These are phyloP conservation scores for Pestalotiopsis fici DNA, from an alignment of 2,329 filamentous ascomycete species.

Conservation along the genomic window DNA sequence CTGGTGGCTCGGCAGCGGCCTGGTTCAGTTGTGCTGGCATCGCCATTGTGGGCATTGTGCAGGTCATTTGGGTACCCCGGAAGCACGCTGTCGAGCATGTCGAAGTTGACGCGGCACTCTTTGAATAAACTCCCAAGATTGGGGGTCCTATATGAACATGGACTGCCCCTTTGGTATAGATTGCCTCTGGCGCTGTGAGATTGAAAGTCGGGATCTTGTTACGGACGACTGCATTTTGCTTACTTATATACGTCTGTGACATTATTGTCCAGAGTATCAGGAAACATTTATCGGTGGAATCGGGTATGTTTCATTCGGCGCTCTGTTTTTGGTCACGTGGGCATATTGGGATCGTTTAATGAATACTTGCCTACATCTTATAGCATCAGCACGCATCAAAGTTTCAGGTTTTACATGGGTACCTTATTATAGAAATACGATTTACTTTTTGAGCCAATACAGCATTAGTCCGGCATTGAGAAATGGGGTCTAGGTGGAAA, in stretches of 20 bases:
- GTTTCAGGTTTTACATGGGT: too few species aligned
- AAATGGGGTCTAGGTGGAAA: not conserved
- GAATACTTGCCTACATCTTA: not conserved
- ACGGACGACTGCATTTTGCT: not conserved
- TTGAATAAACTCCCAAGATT: not conserved
- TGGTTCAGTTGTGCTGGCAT: constrained; percentile 39
- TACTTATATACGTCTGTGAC: too few species aligned
- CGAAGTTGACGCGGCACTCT: constrained; percentile 9
- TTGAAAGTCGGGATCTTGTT: not conserved
- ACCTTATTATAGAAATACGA: not conserved
- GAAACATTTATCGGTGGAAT: too few species aligned
- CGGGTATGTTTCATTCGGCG: too few species aligned
- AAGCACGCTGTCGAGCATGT: constrained; percentile 22
- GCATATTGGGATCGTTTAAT: not conserved
- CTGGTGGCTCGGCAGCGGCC: constrained; percentile 49
- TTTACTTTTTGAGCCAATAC: too few species aligned
- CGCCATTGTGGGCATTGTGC: constrained; percentile 26
- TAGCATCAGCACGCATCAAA: not conserved
- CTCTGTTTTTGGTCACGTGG: not conserved
- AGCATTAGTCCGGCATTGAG: too few species aligned
- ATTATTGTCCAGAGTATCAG: too few species aligned
- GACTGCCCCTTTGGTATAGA: not conserved
- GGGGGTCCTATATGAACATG: not conserved
- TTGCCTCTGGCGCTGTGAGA: not conserved
- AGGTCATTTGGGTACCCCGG: constrained; percentile 31